Base-by-base conservation (phyloP, 169 alveolate species). In the Plasmodium blacklocki region DNA sequence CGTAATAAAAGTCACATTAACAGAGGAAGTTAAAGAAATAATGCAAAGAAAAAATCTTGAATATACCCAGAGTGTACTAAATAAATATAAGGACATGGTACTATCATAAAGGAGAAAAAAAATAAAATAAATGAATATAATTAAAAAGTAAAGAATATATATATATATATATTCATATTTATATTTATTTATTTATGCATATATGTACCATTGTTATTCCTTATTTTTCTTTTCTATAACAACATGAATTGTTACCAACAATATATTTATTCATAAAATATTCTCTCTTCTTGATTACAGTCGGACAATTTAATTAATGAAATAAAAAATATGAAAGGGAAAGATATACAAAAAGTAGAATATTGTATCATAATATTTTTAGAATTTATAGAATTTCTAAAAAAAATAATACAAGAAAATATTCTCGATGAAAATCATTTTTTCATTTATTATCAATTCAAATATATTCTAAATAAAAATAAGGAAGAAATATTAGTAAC, bases 331-430 rank as follows among this genome's bases (percentile, higher is more conserved):
- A 63, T 52, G 52, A 83, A 83, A 54, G 83, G 66, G 23, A 58
- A 56, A 83, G 59, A 67, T 60, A 8, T 50, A 47, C 47, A 54
- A 54, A 83, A 68, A 59, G 32, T 68, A 83, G 91, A 83, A 68
- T 83, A 83, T 39, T 62, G 85, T 62, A 63, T 83, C 68, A 83
- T 54, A 39, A 83, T 83, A 39, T 68, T 32, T 63, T 63, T 83
- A 50, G 85, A 83, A 56, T 83, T 83, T 83, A 70, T 83, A 15
- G 56, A 56, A 23, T 39, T 72, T 19, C 26, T 83, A 83, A 67
- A 68, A 83, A 68, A 83, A 67, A 68, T 58, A 12, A 56, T 83
- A 21, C 85, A 83, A 52, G 91, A 68, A 83, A 83, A 83, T 68
- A 12, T 83, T 54, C 70, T 83, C 45, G 91, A 83, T 68, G 91